These are phyloP conservation scores for Xylaria sp. DNA, from an alignment of 495 filamentous ascomycete genomes.

Conservation along the genomic window DNA sequence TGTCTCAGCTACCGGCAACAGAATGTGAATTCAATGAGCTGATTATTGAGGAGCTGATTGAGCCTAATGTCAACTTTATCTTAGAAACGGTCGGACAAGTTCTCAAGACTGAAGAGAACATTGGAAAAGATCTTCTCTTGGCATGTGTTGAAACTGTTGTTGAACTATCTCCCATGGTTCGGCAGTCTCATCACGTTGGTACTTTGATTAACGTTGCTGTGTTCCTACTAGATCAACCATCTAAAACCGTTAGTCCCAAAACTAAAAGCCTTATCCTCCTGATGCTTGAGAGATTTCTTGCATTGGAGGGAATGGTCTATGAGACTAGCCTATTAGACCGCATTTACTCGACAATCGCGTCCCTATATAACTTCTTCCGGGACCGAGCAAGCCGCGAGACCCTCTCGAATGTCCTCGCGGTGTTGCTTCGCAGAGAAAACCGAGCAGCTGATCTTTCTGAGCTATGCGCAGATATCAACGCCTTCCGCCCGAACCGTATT, in stretches of 20 bases:
- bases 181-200: slow-evolving; percentile 69
- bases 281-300: slow-evolving; percentile 78
- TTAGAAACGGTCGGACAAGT: slow-evolving; percentile 71
- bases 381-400: slow-evolving; percentile 75
- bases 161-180: slow-evolving; percentile 73
- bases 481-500: slow-evolving; percentile 69
- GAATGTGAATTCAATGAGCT: slow-evolving; percentile 63
- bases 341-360: slow-evolving; percentile 69
- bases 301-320: slow-evolving; percentile 62
- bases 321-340: slow-evolving; percentile 61
- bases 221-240: slow-evolving; percentile 84
- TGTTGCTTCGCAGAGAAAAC: slow-evolving; percentile 68
- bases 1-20: slow-evolving; percentile 58
- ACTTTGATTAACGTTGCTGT: slow-evolving; percentile 77
- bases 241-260: slow-evolving; percentile 77
- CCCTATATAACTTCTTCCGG: slow-evolving; percentile 85
- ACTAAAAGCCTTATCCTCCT: slow-evolving; percentile 81
- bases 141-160: slow-evolving; percentile 80
- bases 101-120: slow-evolving; percentile 61
- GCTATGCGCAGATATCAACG: slow-evolving; percentile 82
- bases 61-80: slow-evolving; percentile 71
- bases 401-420: slow-evolving; percentile 72
- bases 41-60: slow-evolving; percentile 68
- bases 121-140: slow-evolving; percentile 73
- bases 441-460: slow-evolving; percentile 67